Base-by-base conservation (phyloP, 208 protist species). In the Plasmodiophora brassicae region DNA sequence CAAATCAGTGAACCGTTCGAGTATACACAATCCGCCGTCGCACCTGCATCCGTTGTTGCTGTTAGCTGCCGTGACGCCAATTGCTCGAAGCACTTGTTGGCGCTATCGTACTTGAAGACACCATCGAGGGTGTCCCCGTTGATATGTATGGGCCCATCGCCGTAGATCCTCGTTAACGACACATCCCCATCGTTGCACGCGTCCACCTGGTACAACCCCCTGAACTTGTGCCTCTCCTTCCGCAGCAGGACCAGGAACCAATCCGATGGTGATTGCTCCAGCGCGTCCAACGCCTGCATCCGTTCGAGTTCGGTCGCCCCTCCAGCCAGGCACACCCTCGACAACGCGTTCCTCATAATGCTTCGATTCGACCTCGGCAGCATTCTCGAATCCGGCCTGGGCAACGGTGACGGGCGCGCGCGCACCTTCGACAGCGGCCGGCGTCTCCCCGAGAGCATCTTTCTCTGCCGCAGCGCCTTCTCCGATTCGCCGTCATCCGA, bases 41-140 rank as follows among this genome's bases (percentile, higher is more conserved):
- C n/a, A 78, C 65, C 65, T 78, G 65, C 65, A 78, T 78, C 65
- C 10, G 65, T 78, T 78, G 65, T 78, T 8, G 65, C 65, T 78
- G 65, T 78, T 32, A 78, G n/a, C 32, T 78, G 65, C 32, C n/a
- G 65, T 5, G 65, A 36, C n/a, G n/a, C 10, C n/a, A 78, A 38
- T 5, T 5, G 5, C 5, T 78, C 65, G 65, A 78, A 78, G 41
- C 65, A 78, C 65, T 78, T 78, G 65, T 78, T 78, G 5, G 65
- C 65, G 65, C 65, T 78, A 78, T 78, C 65, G 65, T 78, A 78
- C n/a, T 78, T 78, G 65, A 38, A 78, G n/a, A 78, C 32, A 32
- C 32, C 5, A 32, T 38, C 41, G n/a, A 78, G 32, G 65, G 65
- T 5, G n/a, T 78, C n/a, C 14, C 32, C 20, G 20, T 8, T 5